Base-by-base conservation (phyloP, 2,329 filamentous ascomycete species). In the Parastagonospora avenae region DNA sequence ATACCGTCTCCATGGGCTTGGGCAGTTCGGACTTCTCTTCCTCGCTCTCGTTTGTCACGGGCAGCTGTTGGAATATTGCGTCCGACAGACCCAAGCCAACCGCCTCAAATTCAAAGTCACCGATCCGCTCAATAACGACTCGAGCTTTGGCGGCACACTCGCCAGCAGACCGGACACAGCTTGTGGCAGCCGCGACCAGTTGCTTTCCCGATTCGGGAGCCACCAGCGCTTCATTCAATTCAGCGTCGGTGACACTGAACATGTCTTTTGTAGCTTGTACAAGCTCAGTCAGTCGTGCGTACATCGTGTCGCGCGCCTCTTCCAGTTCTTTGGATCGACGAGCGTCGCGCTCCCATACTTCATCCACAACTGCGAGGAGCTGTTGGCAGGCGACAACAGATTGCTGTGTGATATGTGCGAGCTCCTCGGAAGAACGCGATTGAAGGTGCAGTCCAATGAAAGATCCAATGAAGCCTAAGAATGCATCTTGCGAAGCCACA, bases 361-460 rank as follows among this genome's bases (percentile, higher is more conserved):
- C 85, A 65, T 95, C 90, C 9, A 97, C 84, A 9, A 97, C 86
- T 12, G 85, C 82, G 43, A 97, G 80, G 42, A 97, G 81, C 59
- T 88, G 85, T 40, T 88, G 87, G 57, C 92, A 95, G 2, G 92
- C 92, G 7, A 85, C 82, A 8, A 92, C 90, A 8, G 92, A 91
- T 70, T 93, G 88, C 68, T 90, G 88, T 41, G 95, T 93, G 12
- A 90, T 92, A 9, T 87, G 77, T 29, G 92, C 85, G 42, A 97
- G 81, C 70, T 96, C 92, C 1, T 89, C 85, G 8, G 91, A 88
- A 7, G 92, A 94, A 55, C 94, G 88, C n/a, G 92, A 94, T 71
- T 97, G 92, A 53, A 97, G 80, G 73, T 97, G 91, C 48, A 97
- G 82, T 12, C 94, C 94, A 70, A 97, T 93, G 71, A 97, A 96